Percentiles rank a stretch among this genome's conserved stretches.
Conservation (phyloP, 2,329 filamentous ascomycete genomes). For the Hymenotorrendiella dingleyae region DNA sequence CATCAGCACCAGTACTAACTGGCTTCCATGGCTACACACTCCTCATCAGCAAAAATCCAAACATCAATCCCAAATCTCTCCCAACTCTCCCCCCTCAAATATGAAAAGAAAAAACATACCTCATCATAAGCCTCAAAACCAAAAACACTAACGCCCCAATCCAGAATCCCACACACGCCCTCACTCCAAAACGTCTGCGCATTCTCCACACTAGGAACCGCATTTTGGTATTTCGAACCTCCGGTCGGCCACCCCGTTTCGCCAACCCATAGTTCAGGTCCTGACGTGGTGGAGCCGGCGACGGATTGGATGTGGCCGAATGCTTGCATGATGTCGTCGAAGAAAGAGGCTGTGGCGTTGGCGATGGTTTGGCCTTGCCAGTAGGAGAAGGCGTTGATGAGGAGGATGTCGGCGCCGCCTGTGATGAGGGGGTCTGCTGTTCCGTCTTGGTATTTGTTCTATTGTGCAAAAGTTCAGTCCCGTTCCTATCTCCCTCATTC, state of each 20-base stretch:
- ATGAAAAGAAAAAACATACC: too few relatives aligned
- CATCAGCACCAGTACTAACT: slow-evolving; percentile 54
- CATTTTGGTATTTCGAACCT: slow-evolving; percentile 55
- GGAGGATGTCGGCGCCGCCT: slow-evolving; percentile 48
- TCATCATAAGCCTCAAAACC: slow-evolving; percentile 71
- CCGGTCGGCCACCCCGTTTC: slow-evolving; percentile 63
- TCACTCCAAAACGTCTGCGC: slow-evolving; percentile 55
- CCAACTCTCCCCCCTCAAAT: too few relatives aligned
- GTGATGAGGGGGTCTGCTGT: slow-evolving; percentile 59
- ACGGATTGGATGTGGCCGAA: slow-evolving; percentile 55
- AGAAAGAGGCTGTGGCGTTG: slow-evolving; percentile 54
- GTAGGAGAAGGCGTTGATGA: slow-evolving; percentile 67
- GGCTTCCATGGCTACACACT: slow-evolving; percentile 72
- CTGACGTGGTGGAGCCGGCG: slow-evolving; percentile 43
- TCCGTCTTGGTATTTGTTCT: slow-evolving; percentile 65
- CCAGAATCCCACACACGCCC: slow-evolving; percentile 57
- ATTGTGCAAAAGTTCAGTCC: too few relatives aligned
- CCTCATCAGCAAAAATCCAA: too few relatives aligned
- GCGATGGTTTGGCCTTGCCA: slow-evolving; percentile 59
- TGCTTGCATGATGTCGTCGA: slow-evolving; percentile 61
- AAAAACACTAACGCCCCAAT: slow-evolving; percentile 63
- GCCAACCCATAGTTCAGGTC: slow-evolving; percentile 61
- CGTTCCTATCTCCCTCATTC: too few relatives aligned
- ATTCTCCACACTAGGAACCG: slow-evolving; percentile 53
- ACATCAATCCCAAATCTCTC: too few relatives aligned